Conservation (phyloP, 2,329 filamentous ascomycete species). For the Fusarium sp. region DNA sequence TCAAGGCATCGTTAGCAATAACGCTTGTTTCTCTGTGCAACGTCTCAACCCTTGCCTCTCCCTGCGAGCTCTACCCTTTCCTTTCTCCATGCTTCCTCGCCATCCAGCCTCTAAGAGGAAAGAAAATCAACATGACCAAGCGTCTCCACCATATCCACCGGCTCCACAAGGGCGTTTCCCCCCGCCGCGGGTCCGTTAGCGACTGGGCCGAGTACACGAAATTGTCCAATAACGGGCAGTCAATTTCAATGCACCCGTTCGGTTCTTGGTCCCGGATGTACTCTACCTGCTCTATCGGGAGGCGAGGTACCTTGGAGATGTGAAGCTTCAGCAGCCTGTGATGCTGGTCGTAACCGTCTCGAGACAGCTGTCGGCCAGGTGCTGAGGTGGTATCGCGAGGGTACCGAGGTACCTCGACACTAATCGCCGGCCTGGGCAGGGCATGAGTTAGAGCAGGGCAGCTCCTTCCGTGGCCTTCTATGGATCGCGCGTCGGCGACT, state of each 20-base stretch:
- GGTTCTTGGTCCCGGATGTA: constrained; percentile 24
- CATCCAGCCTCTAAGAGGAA: constrained; percentile 38
- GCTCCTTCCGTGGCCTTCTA: constrained; percentile 33
- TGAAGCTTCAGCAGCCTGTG: constrained; percentile 3
- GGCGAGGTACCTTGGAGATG: constrained; percentile 17
- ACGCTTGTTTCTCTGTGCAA: not conserved
- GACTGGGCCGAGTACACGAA: constrained; percentile 15
- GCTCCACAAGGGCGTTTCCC: constrained; percentile 33
- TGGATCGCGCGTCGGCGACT: constrained; percentile 29
- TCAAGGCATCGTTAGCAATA: not conserved
- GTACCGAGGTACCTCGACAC: not conserved
- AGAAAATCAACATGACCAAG: constrained; percentile 42
- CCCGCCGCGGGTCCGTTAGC: constrained; percentile 21
- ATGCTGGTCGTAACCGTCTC: not conserved
- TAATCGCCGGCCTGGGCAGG: not conserved
- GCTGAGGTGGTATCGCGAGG: not conserved
- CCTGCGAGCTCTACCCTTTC: constrained; percentile 5
- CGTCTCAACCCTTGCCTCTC: constrained; percentile 22
- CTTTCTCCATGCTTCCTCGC: not conserved
- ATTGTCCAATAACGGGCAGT: constrained; percentile 30
- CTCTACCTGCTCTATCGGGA: constrained; percentile 14
- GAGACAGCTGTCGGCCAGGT: constrained; percentile 11
- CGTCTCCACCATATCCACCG: constrained; percentile 31
- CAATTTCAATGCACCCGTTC: constrained; percentile 39
- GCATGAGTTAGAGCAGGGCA: constrained; percentile 6